A percentile compares a stretch with the other conserved stretches of the same genome.
These are phyloP conservation scores for Fusarium chlamydosporum DNA, from an alignment of 2,329 filamentous ascomycete species.

Conservation along the genomic window DNA sequence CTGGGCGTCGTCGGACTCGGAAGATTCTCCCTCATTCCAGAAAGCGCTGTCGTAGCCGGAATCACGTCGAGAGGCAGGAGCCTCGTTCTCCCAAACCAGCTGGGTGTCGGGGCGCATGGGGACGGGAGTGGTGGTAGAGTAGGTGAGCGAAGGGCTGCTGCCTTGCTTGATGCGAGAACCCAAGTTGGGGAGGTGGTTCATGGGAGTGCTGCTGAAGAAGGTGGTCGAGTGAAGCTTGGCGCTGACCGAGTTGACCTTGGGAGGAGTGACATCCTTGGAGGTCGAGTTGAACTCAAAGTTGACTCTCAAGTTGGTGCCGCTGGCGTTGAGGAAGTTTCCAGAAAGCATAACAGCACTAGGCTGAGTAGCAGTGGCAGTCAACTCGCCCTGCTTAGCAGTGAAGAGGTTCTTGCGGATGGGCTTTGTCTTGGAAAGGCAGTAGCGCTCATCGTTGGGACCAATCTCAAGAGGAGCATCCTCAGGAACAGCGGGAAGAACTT, in stretches of 20 bases:
- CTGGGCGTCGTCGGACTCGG: conserved; percentile 51
- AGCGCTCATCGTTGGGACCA: conserved; percentile 63
- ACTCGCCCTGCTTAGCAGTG: conserved; percentile 64
- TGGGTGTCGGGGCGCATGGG: conserved; percentile 55
- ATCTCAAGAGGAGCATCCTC: conserved; percentile 68
- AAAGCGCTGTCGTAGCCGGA: conserved; percentile 66
- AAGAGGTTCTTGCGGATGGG: conserved; percentile 67
- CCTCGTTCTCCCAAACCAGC: conserved; percentile 60
- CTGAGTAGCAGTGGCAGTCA: conserved; percentile 63
- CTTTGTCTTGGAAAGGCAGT: conserved; percentile 66
- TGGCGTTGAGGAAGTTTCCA: conserved; percentile 63
- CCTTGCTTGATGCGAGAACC: conserved; percentile 60
- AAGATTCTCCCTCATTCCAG: conserved; percentile 54
- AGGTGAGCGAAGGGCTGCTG: conserved; percentile 61
- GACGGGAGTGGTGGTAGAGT: conserved; percentile 62
- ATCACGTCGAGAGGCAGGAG: conserved; percentile 60
- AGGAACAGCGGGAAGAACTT: conserved; percentile 65
- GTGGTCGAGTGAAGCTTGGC: conserved; percentile 68
- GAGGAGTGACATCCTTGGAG: conserved; percentile 60
- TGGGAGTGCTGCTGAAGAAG: conserved; percentile 64
- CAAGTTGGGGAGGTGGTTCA: conserved; percentile 65
- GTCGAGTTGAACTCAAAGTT: conserved; percentile 64
- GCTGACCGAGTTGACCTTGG: conserved; percentile 63
- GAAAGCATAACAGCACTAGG: conserved; percentile 65
- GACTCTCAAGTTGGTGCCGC: conserved; percentile 61